A percentile compares a stretch with the other conserved stretches of the same genome.
Evolutionary conservation across 345 rosid genomes (phyloP).

Genomic region (Draba incana): DNA sequence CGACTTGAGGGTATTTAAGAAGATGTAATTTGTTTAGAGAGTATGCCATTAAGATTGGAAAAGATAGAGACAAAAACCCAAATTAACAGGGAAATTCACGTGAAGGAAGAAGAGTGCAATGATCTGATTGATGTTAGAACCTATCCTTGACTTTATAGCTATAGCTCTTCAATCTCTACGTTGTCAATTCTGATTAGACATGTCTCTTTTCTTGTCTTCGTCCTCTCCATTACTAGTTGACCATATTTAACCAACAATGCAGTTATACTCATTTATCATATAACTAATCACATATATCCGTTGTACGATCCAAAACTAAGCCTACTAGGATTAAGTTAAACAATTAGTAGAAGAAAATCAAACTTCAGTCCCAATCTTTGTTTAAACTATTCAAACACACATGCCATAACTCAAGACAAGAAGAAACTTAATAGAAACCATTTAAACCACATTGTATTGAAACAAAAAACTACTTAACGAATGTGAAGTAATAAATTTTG

Average conservation of each 20-base stretch:
- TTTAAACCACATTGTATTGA: constrained; percentile 5
- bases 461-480: not conserved
- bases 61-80: constrained; percentile 2
- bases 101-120: constrained; percentile 20
- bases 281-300: not conserved
- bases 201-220: constrained; percentile 5
- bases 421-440: constrained; percentile 6
- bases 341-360: no score
- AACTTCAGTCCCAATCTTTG: no score
- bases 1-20: no score
- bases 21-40: not conserved
- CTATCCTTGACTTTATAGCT: constrained; percentile 18
- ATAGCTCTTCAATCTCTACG: constrained; percentile 2
- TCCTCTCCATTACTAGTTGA: constrained; percentile 23
- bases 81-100: constrained; percentile 26
- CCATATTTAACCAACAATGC: not conserved
- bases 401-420: no score
- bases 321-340: not conserved
- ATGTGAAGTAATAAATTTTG: not conserved
- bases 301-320: constrained; percentile 11
- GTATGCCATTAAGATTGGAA: not conserved
- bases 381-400: no score
- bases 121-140: constrained; percentile 13
- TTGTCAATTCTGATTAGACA: constrained; percentile 26
- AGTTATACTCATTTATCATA: constrained; percentile 16